Conservation (phyloP, 768 basidiomycete species). For the Mycena haematopus region DNA sequence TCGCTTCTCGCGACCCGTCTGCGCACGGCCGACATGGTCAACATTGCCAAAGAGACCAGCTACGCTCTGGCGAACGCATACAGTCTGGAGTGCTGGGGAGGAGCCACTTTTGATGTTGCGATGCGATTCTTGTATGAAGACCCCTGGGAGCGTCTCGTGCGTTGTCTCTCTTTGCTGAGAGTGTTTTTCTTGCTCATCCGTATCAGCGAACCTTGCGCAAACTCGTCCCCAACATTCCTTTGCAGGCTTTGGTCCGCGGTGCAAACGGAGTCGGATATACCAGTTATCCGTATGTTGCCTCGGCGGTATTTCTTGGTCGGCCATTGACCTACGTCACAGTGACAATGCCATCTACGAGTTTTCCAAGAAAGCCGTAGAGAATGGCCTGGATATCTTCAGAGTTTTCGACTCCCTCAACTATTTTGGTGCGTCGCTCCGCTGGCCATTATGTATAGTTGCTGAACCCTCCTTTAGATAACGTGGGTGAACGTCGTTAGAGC, state of each 20-base stretch:
- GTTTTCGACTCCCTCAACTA: slow-evolving; percentile 99
- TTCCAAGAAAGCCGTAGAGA: slow-evolving; percentile 99
- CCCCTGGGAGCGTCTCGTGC: slow-evolving; percentile 96
- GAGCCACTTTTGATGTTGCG: slow-evolving; percentile 97
- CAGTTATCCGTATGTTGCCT: slow-evolving; percentile 82
- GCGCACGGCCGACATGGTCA: slow-evolving; percentile 95
- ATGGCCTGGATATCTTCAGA: slow-evolving; percentile 99
- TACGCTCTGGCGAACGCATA: slow-evolving; percentile 95
- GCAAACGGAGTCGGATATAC: slow-evolving; percentile 99
- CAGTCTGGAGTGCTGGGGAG: slow-evolving; percentile 98
- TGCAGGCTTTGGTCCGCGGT: slow-evolving; percentile 97
- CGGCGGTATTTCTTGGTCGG: not conserved
- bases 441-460: slow-evolving; percentile 7
- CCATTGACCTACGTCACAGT: slow-evolving; percentile 44
- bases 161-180: slow-evolving; percentile 33
- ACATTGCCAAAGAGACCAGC: slow-evolving; percentile 97
- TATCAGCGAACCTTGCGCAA: slow-evolving; percentile 86
- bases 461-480: slow-evolving; percentile 64
- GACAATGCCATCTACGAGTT: slow-evolving; percentile 99
- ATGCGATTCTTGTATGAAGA: slow-evolving; percentile 99
- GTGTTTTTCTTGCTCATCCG: slow-evolving; percentile 29
- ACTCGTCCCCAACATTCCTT: slow-evolving; percentile 97
- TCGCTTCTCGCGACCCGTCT: slow-evolving; percentile 96
- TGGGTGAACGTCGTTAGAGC: slow-evolving; percentile 41
- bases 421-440: slow-evolving; percentile 66